Evolutionary conservation across 2,329 filamentous ascomycete species (phyloP).

Genomic region (Fusarium udum): DNA sequence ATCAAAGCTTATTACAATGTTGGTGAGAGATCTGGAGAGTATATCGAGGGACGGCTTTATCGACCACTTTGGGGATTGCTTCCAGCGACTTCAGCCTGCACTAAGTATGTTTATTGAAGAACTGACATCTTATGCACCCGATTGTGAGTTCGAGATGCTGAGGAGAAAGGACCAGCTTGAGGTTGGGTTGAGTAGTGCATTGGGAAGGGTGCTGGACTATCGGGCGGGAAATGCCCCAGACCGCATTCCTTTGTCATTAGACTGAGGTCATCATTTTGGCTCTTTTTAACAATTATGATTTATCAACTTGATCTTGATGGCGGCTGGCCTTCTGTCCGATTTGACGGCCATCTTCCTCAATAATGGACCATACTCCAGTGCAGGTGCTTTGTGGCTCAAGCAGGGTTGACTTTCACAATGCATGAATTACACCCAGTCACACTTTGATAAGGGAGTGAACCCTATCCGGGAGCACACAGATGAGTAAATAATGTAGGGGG

Average conservation of each 20-base stretch:
- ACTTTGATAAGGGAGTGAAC: conserved; percentile 12
- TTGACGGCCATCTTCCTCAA: neutral
- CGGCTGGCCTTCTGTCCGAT: neutral
- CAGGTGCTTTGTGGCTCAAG: neutral
- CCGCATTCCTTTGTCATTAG: conserved; percentile 17
- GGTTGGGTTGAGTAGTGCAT: neutral
- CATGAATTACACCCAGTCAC: neutral
- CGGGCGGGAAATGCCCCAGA: neutral
- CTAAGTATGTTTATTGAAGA: conserved; percentile 3
- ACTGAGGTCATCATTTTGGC: conserved; percentile 18
- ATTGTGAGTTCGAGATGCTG: conserved; percentile 12
- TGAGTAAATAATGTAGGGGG: neutral
- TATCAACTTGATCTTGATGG: neutral
- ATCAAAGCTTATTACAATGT: conserved; percentile 9
- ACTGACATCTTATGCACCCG: conserved; percentile 3
- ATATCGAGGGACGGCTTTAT: conserved; percentile 11
- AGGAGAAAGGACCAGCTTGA: conserved; percentile 18
- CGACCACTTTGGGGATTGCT: conserved; percentile 24
- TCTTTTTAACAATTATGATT: neutral
- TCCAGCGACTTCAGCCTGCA: neutral
- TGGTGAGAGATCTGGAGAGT: neutral
- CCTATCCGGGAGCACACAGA: conserved; percentile 12
- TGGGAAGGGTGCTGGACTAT: neutral
- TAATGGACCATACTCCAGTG: neutral
- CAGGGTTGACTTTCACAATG: conserved; percentile 9